phyloP scores from a whole-genome alignment of 2,329 filamentous ascomycete genomes.

The Cadophora sp. region DNA sequence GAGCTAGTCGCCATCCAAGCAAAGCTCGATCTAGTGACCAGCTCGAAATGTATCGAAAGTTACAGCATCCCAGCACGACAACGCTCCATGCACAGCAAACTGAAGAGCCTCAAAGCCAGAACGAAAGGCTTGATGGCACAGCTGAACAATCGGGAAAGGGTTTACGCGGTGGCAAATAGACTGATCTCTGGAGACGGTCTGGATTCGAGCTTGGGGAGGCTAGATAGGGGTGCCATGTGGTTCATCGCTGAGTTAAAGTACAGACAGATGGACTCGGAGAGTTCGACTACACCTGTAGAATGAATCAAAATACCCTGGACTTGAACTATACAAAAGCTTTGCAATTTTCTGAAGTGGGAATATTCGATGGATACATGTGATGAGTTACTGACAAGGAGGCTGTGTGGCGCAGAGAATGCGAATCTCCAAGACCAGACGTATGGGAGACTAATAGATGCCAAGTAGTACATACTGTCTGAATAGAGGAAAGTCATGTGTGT shows the following conservation, averaged over 20 bases:
- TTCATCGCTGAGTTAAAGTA: slow-evolving; percentile 3
- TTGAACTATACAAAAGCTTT: neutral
- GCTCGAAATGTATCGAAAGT: neutral
- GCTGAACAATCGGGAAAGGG: neutral
- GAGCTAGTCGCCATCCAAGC: neutral
- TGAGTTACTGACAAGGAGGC: neutral
- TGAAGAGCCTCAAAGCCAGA: neutral
- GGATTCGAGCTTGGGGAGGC: neutral
- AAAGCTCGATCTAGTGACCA: neutral
- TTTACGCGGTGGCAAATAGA: neutral
- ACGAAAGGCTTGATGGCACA: neutral
- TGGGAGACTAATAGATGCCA: neutral
- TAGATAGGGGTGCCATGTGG: slow-evolving; percentile 5
- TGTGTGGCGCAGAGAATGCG: neutral
- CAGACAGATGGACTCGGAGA: neutral
- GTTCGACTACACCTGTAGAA: neutral
- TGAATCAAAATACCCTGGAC: neutral
- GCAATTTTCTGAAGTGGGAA: neutral
- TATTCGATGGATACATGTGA: neutral
- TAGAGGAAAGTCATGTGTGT: neutral
- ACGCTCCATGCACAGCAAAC: neutral
- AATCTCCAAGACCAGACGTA: neutral
- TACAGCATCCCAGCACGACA: neutral
- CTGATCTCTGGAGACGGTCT: neutral
- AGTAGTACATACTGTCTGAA: neutral